Base-by-base conservation (phyloP, 2,329 filamentous ascomycete genomes). In the Didymella arachidicola region DNA sequence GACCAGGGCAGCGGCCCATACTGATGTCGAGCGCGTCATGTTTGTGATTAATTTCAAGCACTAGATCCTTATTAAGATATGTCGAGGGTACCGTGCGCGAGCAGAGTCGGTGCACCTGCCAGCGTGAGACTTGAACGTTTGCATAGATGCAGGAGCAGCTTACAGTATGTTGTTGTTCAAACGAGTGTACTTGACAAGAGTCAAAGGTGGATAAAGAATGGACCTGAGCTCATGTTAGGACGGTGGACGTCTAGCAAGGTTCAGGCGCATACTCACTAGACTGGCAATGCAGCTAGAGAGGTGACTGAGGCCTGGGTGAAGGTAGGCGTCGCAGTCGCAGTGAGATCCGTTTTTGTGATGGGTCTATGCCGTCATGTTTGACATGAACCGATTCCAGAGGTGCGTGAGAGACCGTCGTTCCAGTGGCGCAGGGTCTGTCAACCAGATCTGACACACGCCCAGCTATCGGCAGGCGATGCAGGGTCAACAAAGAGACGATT, bases 111-210 rank as follows among this genome's bases (percentile, higher is more conserved):
- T 64, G 64, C 62, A 58, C 16, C 42, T 57, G 49, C 25, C 7
- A 1, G 18, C 57, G 61, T 69, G 48, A 70, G 63, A 59, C 56
- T 59, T 49, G 57, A 11, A 34, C n/a, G 22, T 41, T 59, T 53
- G 49, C 43, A 48, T 41, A 26, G 27, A 6, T 8, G 47, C 19
- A 34, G 11, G n/a, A 36, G 47, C 29, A 25, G 69, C 73, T 44
- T 68, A 76, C 73, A 73, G 75, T 80, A 71, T 74, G 72, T 72
- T 68, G 61, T 62, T 63, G 62, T 72, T 68, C 75, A 82, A 83
- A 82, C 80, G 81, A 83, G 79, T 82, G 81, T 79, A 80, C 74
- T 80, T 82, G 80, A 82, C 80, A 71, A 77, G 68, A 63, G 66
- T 76, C 75, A 77, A 77, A 69, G 50, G 51, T 68, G 62, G 53